A percentile compares a stretch with the other conserved stretches of the same genome.
Conservation (phyloP, 2,329 filamentous ascomycete species). For the Teratosphaeria nubilosa region DNA sequence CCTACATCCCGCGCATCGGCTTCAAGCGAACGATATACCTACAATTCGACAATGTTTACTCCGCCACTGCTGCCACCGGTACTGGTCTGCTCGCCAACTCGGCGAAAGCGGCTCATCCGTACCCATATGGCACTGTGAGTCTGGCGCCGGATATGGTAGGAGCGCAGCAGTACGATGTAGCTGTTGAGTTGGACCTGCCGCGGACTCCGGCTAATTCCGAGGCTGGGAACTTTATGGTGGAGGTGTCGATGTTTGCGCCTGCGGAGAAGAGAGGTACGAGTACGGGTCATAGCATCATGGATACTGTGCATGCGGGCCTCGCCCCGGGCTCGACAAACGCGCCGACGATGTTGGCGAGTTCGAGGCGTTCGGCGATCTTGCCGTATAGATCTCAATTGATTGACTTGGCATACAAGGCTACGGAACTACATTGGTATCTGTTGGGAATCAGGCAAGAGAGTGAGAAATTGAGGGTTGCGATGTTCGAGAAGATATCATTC, state of each 20-base stretch:
- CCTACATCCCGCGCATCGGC: constrained; percentile 57
- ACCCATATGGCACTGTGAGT: constrained; percentile 43
- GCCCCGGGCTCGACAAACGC: not conserved
- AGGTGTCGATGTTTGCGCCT: constrained; percentile 53
- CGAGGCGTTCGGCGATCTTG: constrained; percentile 65
- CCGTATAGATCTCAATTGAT: constrained; percentile 67
- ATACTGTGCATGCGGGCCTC: constrained; percentile 11
- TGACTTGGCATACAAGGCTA: constrained; percentile 48
- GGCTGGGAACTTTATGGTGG: constrained; percentile 90
- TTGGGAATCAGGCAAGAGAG: constrained; percentile 56
- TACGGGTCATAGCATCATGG: constrained; percentile 1
- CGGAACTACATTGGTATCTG: constrained; percentile 60
- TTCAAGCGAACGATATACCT: constrained; percentile 54
- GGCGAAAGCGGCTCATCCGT: constrained; percentile 10
- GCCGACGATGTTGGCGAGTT: constrained; percentile 30
- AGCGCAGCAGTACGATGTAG: constrained; percentile 76
- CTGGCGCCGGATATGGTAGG: constrained; percentile 49
- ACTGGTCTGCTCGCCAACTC: not conserved
- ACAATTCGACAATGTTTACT: constrained; percentile 48
- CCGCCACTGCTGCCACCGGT: constrained; percentile 1
- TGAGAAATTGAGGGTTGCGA: constrained; percentile 52
- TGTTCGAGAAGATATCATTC: constrained; percentile 68
- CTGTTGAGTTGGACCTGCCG: constrained; percentile 64
- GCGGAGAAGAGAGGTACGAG: constrained; percentile 16
- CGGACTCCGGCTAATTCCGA: constrained; percentile 65